A percentile compares a stretch with the other conserved stretches of the same genome.
These are phyloP conservation scores for Suhomyces atakaporum DNA, from an alignment of 1,139 yeast species.

Conservation along the genomic window DNA sequence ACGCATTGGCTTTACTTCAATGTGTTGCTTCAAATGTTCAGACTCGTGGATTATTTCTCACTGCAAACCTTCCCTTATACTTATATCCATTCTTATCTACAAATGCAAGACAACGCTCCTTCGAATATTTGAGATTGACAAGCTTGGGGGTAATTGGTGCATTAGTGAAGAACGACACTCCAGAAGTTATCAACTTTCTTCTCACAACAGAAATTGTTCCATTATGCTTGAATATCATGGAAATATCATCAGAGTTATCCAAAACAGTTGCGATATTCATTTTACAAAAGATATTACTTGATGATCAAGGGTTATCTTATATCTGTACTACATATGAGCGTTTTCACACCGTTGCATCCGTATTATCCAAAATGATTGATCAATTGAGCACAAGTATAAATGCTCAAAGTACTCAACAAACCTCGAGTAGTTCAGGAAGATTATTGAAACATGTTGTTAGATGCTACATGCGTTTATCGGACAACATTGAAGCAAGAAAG, in stretches of 20 bases:
- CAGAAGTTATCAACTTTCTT: conserved; percentile 89
- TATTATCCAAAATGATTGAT: conserved; percentile 83
- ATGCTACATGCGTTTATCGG: conserved; percentile 88
- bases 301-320: conserved; percentile 87
- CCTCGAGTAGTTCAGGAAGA: conserved; percentile 64
- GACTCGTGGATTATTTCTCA: conserved; percentile 79
- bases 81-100: conserved; percentile 93
- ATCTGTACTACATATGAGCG: conserved; percentile 95
- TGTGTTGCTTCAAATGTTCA: conserved; percentile 96
- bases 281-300: conserved; percentile 86
- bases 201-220: conserved; percentile 95
- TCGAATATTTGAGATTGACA: conserved; percentile 89
- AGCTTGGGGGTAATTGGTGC: conserved; percentile 97
- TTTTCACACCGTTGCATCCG: conserved; percentile 91
- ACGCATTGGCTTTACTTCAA: conserved; percentile 90
- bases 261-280: conserved; percentile 96
- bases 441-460: conserved; percentile 90
- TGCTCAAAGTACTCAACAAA: conserved; percentile 19
- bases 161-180: conserved; percentile 90
- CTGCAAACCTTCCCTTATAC: conserved; percentile 90
- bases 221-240: conserved; percentile 90
- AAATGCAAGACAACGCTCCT: conserved; percentile 86
- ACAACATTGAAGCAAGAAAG: conserved; percentile 86
- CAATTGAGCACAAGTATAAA: conserved; percentile 50
- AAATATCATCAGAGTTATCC: conserved; percentile 87